Conservation (phyloP, 768 basidiomycete species). For the Mycena leptocephala region DNA sequence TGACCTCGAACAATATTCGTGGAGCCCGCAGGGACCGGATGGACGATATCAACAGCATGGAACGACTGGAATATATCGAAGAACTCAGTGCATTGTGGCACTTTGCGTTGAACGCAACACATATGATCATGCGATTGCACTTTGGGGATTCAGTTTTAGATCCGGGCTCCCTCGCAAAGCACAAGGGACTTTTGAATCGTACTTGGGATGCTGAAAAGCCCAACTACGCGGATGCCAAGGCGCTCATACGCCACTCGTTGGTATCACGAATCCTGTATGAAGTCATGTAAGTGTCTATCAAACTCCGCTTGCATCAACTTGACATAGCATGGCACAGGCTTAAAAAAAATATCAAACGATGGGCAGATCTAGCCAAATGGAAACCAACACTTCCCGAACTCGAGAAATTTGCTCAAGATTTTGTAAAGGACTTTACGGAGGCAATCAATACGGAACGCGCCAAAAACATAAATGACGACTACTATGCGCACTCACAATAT, state of each 20-base stretch:
- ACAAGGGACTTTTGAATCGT: conserved; percentile 45
- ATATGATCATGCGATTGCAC: conserved; percentile 44
- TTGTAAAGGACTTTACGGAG: conserved; percentile 12
- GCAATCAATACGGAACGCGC: background rate
- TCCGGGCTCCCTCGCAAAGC: conserved; percentile 42
- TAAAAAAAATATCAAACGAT: conserved; percentile 24
- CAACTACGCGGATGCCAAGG: conserved; percentile 41
- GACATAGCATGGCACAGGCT: conserved; percentile 7
- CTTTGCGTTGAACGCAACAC: conserved; percentile 44
- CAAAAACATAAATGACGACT: conserved; percentile 14
- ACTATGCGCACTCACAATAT: conserved; percentile 38
- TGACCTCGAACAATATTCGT: conserved; percentile 45
- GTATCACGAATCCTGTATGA: conserved; percentile 31
- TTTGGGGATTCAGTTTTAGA: conserved; percentile 40
- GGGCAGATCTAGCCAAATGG: conserved; percentile 25
- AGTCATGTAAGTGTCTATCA: conserved; percentile 37
- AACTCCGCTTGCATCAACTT: background rate
- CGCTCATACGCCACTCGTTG: conserved; percentile 37
- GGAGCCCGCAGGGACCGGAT: conserved; percentile 38
- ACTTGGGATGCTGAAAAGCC: conserved; percentile 47
- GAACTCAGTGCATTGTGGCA: conserved; percentile 44
- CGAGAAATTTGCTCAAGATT: conserved; percentile 5
- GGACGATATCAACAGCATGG: conserved; percentile 43
- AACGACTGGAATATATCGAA: conserved; percentile 41
- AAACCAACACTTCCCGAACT: conserved; percentile 24